Base-by-base conservation (phyloP, 305 asterid species). In the Rubia balearica region DNA sequence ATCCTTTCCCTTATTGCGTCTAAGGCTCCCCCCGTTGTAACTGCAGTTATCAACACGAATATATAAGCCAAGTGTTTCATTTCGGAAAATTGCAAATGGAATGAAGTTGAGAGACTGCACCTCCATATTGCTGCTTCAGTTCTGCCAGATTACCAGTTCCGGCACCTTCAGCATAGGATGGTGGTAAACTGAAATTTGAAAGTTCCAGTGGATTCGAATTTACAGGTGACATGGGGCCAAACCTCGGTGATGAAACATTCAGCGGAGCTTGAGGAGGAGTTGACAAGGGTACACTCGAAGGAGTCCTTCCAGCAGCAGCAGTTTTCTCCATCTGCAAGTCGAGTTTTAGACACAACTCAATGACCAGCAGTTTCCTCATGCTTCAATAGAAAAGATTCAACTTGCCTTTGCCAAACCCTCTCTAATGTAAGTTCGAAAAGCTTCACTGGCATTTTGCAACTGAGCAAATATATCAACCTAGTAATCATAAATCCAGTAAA, bases 1-100 rank as follows among this genome's bases (percentile, higher is more conserved):
- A 95, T 90, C 82, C 98, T 90, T 83, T 95, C 99, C 76, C 99
- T 86, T 68, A 95, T 95, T n/a, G 96, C 98, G 78, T 95, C 99
- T 73, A 95, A 72, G 42, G 96, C 83, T 77, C 98, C 99, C 45
- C 97, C 99, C 45, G 88, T 86, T 45, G 90, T 70, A 66, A 91
- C 99, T 95, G 96, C 85, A 94, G 62, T 68, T 22, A 61, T 57
- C 38, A 33, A 38, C 17, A 51, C 45, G 24, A 17, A 53, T 53
- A 53, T 3, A 61, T 55, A 48, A 51, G 69, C 55, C 57, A 11
- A 38, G 57, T 43, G 46, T 56, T 75, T 45, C 19, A 19, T 7
- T 57, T 16, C 65, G 3, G 1, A 56, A 60, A 27, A 22, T 22
- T 6, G 19, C 22, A 67, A 17, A 40, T 46, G 22, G 41, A 56